phyloP scores from a whole-genome alignment of 495 filamentous ascomycete genomes.

The Penicillium chermesinum region DNA sequence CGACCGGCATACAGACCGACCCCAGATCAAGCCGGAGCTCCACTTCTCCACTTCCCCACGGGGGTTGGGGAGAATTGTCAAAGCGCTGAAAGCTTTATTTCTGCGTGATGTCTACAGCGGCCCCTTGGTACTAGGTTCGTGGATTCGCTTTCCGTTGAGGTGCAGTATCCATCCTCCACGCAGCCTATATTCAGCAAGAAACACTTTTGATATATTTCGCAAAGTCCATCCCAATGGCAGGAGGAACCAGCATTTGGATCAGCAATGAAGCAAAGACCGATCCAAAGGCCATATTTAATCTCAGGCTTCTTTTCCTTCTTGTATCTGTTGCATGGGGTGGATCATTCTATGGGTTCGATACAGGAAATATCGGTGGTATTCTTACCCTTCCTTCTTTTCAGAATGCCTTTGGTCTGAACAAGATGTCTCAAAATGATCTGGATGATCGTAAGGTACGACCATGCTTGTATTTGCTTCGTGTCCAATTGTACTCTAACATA shows the following conservation, averaged over 20 bases:
- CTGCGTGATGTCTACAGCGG: neutral
- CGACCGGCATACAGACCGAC: slow-evolving; percentile 10
- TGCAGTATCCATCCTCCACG: no score
- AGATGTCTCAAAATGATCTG: slow-evolving; percentile 11
- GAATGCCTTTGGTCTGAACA: slow-evolving; percentile 25
- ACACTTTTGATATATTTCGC: no score
- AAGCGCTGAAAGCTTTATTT: neutral
- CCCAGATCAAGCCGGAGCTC: slow-evolving; percentile 1
- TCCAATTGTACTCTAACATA: slow-evolving; percentile 44
- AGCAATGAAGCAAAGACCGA: slow-evolving; percentile 22
- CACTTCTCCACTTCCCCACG: slow-evolving; percentile 20
- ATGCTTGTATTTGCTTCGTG: slow-evolving; percentile 5
- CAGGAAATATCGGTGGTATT: slow-evolving; percentile 61
- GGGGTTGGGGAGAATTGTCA: slow-evolving; percentile 7
- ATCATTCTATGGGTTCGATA: slow-evolving; percentile 55
- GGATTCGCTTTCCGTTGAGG: neutral
- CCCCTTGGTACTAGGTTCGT: neutral
- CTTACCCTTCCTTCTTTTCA: slow-evolving; percentile 56
- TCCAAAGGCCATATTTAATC: slow-evolving; percentile 24
- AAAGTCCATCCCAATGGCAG: no score
- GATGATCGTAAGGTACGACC: slow-evolving; percentile 18
- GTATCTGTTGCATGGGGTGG: slow-evolving; percentile 23
- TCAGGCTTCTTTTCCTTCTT: slow-evolving; percentile 20
- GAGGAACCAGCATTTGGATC: slow-evolving; percentile 22
- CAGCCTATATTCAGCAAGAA: no score